Evolutionary conservation across 1,284 basidiomycete species (phyloP), one percentile per base, ranked within the genome.

Genomic region (Mycosarcoma mackinlayi): DNA sequence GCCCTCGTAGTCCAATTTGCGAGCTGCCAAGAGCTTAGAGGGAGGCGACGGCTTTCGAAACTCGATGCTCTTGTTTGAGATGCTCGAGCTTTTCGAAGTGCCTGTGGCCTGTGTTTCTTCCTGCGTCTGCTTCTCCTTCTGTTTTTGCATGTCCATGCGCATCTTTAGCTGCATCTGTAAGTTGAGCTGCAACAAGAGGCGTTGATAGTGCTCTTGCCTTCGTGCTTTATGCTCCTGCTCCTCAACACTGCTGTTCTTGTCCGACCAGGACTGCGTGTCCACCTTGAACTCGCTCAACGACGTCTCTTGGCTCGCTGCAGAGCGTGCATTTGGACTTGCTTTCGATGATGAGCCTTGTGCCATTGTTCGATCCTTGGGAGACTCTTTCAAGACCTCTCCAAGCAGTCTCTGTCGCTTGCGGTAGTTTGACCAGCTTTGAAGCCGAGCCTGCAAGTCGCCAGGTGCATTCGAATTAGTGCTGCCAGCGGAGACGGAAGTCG

Each of bases 131-230:
- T 40, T 60, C 31, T 66, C 46, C 25, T 52, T 59, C 9, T 59
- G 56, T 34, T 56, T 66, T 19, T 60, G 56, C 44, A 40, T 37
- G 9, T 66, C 41, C 42, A 47, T 38, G n/a, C 54, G 47, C 56
- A 59, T 59, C 41, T 50, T 50, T 6, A 55, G 49, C 11, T 56
- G 42, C 63, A 66, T 66, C 13, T 66, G 56, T 0, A 47, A 41
- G 13, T 66, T 44, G 13, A 66, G 52, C 27, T 59, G 56, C 27
- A 37, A 14, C 16, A 66, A 37, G 2, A 66, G 47, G 0, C 57
- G 51, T 39, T 59, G 56, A 14, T 66, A 66, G 27, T 56, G 56
- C 41, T 55, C 63, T n/a, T 59, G 52, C 35, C 46, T 66, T 1
- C 42, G 47, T 3, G 37, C 19, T 28, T 66, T 66, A 35, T 42